phyloP scores from a whole-genome alignment of 2,329 filamentous ascomycete species.

The Cladophialophora bantiana region DNA sequence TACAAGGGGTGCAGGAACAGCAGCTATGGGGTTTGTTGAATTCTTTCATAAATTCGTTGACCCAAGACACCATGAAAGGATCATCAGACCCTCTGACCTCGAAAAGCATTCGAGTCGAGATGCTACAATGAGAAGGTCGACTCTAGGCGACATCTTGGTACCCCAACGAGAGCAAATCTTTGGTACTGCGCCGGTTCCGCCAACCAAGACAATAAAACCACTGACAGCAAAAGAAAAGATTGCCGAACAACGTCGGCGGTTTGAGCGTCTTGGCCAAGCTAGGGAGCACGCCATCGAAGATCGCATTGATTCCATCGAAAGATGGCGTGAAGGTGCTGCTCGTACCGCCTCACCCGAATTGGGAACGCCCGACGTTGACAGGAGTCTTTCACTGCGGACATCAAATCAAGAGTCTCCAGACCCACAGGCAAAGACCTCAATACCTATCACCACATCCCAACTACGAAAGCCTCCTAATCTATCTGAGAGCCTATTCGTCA shows the following conservation, averaged over 20 bases:
- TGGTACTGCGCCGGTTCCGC: neutral
- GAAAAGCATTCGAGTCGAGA: neutral
- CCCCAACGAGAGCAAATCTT: neutral
- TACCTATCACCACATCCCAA: neutral
- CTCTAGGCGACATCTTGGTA: neutral
- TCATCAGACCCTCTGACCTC: slow-evolving; percentile 17
- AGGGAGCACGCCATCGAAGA: neutral
- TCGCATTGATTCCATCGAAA: slow-evolving; percentile 39
- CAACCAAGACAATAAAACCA: neutral
- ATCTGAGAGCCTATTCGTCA: slow-evolving; percentile 11
- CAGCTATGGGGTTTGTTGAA: slow-evolving; percentile 47
- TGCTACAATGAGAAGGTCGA: neutral
- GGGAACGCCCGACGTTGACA: slow-evolving; percentile 24
- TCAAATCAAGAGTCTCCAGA: neutral
- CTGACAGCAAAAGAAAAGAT: neutral
- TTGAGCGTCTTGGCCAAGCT: neutral
- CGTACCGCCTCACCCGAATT: slow-evolving; percentile 24
- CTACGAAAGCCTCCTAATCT: neutral
- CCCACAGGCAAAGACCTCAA: neutral
- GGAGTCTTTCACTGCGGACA: slow-evolving; percentile 1
- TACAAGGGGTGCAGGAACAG: slow-evolving; percentile 41
- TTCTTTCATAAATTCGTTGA: slow-evolving; percentile 45
- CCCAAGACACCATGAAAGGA: slow-evolving; percentile 24
- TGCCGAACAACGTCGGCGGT: neutral
- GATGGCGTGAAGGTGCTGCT: slow-evolving; percentile 18